These are phyloP conservation scores for Allium fistulosum DNA, from an alignment of 106 monocot species.

Conservation along the genomic window DNA sequence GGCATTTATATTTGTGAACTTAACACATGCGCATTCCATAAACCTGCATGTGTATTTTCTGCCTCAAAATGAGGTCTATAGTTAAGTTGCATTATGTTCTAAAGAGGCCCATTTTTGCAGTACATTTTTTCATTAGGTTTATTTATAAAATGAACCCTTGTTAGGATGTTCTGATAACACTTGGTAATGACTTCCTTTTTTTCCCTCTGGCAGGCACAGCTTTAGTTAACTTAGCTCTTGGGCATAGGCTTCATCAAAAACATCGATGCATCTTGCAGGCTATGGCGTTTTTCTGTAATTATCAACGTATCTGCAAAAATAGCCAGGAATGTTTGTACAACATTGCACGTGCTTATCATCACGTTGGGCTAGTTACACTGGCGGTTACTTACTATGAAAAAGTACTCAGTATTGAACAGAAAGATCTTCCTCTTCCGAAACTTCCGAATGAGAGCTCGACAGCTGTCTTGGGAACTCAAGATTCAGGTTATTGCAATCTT, in stretches of 20 bases:
- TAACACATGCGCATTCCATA: too few species aligned
- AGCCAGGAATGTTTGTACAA: slow-evolving; percentile 94
- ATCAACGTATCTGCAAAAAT: slow-evolving; percentile 58
- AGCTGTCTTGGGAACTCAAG: slow-evolving; percentile 11
- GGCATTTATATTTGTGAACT: too few species aligned
- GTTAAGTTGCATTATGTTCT: too few species aligned
- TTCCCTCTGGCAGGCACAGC: slow-evolving; percentile 52
- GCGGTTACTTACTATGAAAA: slow-evolving; percentile 80
- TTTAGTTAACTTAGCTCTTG: slow-evolving; percentile 85
- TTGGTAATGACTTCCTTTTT: background rate
- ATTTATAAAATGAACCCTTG: too few species aligned
- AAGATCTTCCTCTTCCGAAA: slow-evolving; percentile 64
- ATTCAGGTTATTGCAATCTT: slow-evolving; percentile 63
- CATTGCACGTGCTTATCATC: slow-evolving; percentile 81
- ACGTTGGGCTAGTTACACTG: slow-evolving; percentile 80
- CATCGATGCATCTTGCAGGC: slow-evolving; percentile 74
- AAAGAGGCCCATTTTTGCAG: too few species aligned
- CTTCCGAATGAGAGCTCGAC: slow-evolving; percentile 41
- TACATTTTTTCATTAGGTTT: too few species aligned
- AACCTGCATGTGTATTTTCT: too few species aligned
- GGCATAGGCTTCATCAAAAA: slow-evolving; percentile 84
- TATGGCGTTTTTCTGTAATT: slow-evolving; percentile 74
- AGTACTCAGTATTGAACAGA: slow-evolving; percentile 54
- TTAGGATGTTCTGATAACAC: too few species aligned
- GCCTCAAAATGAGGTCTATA: too few species aligned